A percentile compares a stretch with the other conserved stretches of the same genome.
phyloP scores from a whole-genome alignment of 2,329 filamentous ascomycete genomes.

The Macrophomina tecta region DNA sequence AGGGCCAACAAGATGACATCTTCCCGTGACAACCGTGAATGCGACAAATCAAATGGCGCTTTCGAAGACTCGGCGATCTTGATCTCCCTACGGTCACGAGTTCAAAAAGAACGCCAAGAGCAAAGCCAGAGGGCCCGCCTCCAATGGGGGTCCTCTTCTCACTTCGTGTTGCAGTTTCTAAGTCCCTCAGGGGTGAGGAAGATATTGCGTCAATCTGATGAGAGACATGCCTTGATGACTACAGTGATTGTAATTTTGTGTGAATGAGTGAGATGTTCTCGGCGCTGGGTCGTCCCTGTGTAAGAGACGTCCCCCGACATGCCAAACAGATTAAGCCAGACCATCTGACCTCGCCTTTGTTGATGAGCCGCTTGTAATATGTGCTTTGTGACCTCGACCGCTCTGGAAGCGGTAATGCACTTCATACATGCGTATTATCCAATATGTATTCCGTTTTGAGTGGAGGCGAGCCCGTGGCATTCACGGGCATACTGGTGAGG shows the following conservation, averaged over 20 bases:
- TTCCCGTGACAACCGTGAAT: background rate
- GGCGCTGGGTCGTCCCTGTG: no score
- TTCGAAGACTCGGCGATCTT: slow-evolving; percentile 86
- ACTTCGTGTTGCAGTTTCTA: slow-evolving; percentile 88
- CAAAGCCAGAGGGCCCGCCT: slow-evolving; percentile 75
- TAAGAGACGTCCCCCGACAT: no score
- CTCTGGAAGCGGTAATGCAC: no score
- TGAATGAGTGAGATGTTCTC: no score
- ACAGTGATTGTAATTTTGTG: background rate
- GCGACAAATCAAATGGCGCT: slow-evolving; percentile 64
- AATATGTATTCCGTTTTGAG: no score
- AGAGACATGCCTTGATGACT: slow-evolving; percentile 63
- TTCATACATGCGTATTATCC: no score
- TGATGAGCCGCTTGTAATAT: no score
- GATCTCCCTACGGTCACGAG: slow-evolving; percentile 74
- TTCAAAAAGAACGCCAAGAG: slow-evolving; percentile 89
- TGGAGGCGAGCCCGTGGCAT: no score
- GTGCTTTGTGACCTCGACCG: no score
- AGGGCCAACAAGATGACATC: background rate
- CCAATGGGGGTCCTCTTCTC: slow-evolving; percentile 72
- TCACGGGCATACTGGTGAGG: no score
- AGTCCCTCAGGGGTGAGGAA: slow-evolving; percentile 70
- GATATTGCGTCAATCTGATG: slow-evolving; percentile 86
- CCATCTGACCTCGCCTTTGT: no score
- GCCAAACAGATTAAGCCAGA: no score